A percentile compares a stretch with the other conserved stretches of the same genome.
Evolutionary conservation across 371 early-diverging fungal species (phyloP).

Genomic region (Circinella umbellata): DNA sequence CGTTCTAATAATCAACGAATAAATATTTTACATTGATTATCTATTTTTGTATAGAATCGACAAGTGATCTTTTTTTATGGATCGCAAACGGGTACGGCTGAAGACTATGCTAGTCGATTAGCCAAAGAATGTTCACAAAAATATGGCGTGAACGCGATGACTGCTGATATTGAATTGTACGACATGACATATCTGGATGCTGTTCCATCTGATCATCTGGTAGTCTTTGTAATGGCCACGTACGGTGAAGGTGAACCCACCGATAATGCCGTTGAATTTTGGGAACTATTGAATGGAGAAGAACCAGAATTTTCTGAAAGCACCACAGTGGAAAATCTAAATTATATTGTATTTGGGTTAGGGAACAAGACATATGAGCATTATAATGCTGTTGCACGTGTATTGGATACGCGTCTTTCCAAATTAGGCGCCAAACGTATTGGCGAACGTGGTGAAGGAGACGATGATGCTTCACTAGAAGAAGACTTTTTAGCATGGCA

Average conservation of each 20-base stretch:
- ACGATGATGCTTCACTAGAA: conserved; percentile 95
- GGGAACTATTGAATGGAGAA: conserved; percentile 76
- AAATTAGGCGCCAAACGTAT: conserved; percentile 80
- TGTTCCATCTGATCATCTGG: conserved; percentile 65
- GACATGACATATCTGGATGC: conserved; percentile 79
- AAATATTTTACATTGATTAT: too few relatives aligned
- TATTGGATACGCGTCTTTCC: conserved; percentile 66
- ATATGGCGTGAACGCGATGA: conserved; percentile 76
- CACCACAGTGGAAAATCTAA: conserved; percentile 63
- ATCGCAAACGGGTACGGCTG: conserved; percentile 97
- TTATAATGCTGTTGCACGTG: conserved; percentile 83
- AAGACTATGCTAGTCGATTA: conserved; percentile 90
- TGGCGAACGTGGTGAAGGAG: conserved; percentile 91
- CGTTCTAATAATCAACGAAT: too few relatives aligned
- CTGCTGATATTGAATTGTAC: conserved; percentile 87
- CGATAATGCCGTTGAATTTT: conserved; percentile 91
- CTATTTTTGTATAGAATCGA: conserved; percentile 50
- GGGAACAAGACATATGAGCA: conserved; percentile 98
- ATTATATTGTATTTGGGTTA: conserved; percentile 89
- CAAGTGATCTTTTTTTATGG: conserved; percentile 86
- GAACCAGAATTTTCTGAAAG: conserved; percentile 67
- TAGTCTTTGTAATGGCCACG: conserved; percentile 88
- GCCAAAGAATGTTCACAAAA: conserved; percentile 83
- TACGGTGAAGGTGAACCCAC: conserved; percentile 94
- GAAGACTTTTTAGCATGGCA: conserved; percentile 97